These are phyloP conservation scores for Rhypophila decipiens DNA, from an alignment of 495 filamentous ascomycete species.

Conservation along the genomic window DNA sequence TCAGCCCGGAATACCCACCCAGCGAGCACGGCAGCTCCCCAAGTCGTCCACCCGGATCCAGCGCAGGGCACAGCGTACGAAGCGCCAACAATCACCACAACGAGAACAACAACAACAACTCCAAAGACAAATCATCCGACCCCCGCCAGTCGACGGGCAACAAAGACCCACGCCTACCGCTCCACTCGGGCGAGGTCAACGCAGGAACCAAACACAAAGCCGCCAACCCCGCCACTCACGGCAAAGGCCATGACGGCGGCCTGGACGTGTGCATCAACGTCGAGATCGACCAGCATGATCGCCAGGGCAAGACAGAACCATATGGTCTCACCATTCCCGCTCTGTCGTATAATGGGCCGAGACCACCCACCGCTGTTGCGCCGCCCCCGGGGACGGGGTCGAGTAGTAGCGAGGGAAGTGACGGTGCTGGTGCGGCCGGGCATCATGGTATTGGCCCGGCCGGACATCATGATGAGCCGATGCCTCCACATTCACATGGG, in stretches of 20 bases:
- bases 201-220: slow-evolving; percentile 63
- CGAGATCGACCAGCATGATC: slow-evolving; percentile 63
- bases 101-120: not conserved
- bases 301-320: slow-evolving; percentile 53
- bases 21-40: not conserved
- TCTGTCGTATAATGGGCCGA: slow-evolving; percentile 32
- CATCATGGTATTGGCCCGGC: too few species aligned
- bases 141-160: slow-evolving; percentile 13
- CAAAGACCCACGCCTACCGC: slow-evolving; percentile 58
- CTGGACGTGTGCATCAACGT: slow-evolving; percentile 64
- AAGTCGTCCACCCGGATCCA: slow-evolving; percentile 10
- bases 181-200: slow-evolving; percentile 56
- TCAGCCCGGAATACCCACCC: not conserved
- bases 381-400: slow-evolving; percentile 7
- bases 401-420: too few species aligned
- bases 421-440: too few species aligned
- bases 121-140: not conserved
- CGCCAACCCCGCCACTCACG: slow-evolving; percentile 45
- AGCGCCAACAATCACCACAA: slow-evolving; percentile 1
- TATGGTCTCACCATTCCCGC: slow-evolving; percentile 61
- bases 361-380: slow-evolving; percentile 11
- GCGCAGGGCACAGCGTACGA: slow-evolving; percentile 11
- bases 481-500: too few species aligned
- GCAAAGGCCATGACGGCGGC: slow-evolving; percentile 50
- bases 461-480: too few species aligned